Conservation (phyloP, 192 early-diverging fungal species). For the Irineochytrium annulatum region DNA sequence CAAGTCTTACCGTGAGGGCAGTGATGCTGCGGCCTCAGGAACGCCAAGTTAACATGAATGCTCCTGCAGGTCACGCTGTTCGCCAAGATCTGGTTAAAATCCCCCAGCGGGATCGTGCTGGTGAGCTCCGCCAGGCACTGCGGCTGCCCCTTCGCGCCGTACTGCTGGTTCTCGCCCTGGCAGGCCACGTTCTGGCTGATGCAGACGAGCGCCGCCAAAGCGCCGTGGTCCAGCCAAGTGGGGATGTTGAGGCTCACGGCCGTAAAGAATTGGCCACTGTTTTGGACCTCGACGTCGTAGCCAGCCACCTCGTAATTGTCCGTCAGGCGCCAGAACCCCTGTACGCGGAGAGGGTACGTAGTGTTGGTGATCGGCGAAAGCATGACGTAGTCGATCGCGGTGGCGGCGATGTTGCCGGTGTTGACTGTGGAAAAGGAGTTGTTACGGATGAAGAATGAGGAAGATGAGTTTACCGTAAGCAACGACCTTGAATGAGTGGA, state of each 20-base stretch:
- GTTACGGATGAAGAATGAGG: not conserved
- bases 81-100: not conserved
- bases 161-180: conserved; percentile 2
- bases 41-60: conserved; percentile 23
- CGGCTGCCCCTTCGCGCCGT: not conserved
- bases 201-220: not conserved
- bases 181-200: not conserved
- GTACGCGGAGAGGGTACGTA: conserved; percentile 19
- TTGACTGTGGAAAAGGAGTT: not conserved
- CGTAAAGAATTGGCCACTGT: conserved; percentile 17
- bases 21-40: conserved; percentile 13
- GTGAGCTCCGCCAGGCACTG: not conserved
- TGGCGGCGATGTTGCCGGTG: conserved; percentile 6
- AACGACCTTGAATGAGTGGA: not conserved
- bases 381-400: conserved; percentile 13
- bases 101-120: conserved; percentile 1
- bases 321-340: conserved; percentile 20
- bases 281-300: conserved; percentile 17
- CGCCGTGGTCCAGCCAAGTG: not conserved
- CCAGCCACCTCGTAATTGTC: conserved; percentile 1
- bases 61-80: conserved; percentile 4
- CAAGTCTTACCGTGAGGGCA: too few relatives aligned
- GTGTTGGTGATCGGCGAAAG: conserved; percentile 5
- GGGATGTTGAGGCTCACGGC: conserved; percentile 15
- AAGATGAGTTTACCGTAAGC: not conserved